Base-by-base conservation (phyloP, 371 early-diverging fungal genomes). In the Nematocida sp. region DNA sequence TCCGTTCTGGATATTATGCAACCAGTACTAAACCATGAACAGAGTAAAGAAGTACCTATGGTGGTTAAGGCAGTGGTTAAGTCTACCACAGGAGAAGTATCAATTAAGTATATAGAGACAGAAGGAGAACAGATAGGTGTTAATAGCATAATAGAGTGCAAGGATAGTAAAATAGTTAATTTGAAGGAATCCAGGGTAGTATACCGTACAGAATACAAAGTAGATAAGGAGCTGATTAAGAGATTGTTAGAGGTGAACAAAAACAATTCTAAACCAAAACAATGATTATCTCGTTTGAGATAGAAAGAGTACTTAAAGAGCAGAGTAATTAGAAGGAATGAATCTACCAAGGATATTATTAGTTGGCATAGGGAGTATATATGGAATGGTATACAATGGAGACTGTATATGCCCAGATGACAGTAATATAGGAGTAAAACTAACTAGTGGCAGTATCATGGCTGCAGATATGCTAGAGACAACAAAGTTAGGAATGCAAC, bases 401-500 rank as follows among this genome's bases (percentile, higher is more conserved):
- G 64, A 64, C 53, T 64, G 64, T 29, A 23, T 64, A 21, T 64
- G 64, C 64, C 17, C 52, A 13, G 64, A 64, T 21, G 64, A 53
- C 3, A 31, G 31, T 32, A 15, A 27, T 3, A 64, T 4, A 5
- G 64, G 64, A 17, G 31, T 31, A 17, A 2, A 5, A 17, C 38
- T 52, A 27, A 38, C 17, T 32, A 9, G 52, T 19, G 21, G 2
- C 3, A n/a, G n/a, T n/a, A n/a, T n/a, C n/a, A n/a, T n/a, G n/a
- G 37, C 13, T 2, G 38, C 15, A 7, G 64, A 29, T 15, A 15
- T 64, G 0, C 11, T 19, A 21, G 34, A 37, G 21, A 41, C 52
- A 2, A 38, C 64, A 9, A 34, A 45, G 0, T 37, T 34, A 23
- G 37, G 17, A 2, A 32, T 25, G 48, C 63, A 63, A n/a, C 19